Base-by-base conservation (phyloP, 2,329 filamentous ascomycete species). In the Esteya vermicola region DNA sequence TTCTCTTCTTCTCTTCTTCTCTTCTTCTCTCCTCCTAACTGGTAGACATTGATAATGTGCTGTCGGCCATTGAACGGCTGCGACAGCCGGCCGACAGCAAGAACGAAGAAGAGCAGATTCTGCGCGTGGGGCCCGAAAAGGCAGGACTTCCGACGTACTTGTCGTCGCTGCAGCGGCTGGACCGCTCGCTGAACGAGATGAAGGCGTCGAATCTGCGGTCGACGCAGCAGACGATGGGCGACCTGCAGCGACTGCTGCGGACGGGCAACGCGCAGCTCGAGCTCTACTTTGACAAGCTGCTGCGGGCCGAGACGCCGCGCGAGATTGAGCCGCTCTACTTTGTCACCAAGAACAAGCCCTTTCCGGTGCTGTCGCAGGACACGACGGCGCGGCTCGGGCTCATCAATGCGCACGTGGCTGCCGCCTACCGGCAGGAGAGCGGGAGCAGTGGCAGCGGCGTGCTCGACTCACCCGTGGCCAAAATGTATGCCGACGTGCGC, bases 1-100 rank as follows among this genome's bases (percentile, higher is more conserved):
- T n/a, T n/a, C n/a, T n/a, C n/a, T n/a, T n/a, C n/a, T n/a, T n/a
- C n/a, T n/a, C n/a, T n/a, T n/a, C n/a, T n/a, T n/a, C n/a, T n/a
- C n/a, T n/a, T n/a, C n/a, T n/a, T n/a, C n/a, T n/a, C n/a, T n/a
- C n/a, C n/a, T n/a, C n/a, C n/a, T n/a, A n/a, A 18, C 22, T 23
- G 9, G 5, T 51, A 84, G 80, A 98, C 55, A 83, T 96, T 51
- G 88, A 96, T 54, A 72, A 75, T 45, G 77, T 95, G 27, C 75
- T 93, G 43, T 71, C 79, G 46, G 85, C 88, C 16, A 96, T 98
- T 50, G 86, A 94, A 46, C 78, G 80, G 46, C 70, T 96, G 31
- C 79, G 85, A 50, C 82, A 93, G 52, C 89, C 91, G n/a, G 77
- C 88, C 45, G 86, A 96, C 56, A 85, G 86, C 55, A 89, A 91